Evolutionary conservation across 2,329 filamentous ascomycete genomes (phyloP).

Genomic region (Alternaria conjuncta): DNA sequence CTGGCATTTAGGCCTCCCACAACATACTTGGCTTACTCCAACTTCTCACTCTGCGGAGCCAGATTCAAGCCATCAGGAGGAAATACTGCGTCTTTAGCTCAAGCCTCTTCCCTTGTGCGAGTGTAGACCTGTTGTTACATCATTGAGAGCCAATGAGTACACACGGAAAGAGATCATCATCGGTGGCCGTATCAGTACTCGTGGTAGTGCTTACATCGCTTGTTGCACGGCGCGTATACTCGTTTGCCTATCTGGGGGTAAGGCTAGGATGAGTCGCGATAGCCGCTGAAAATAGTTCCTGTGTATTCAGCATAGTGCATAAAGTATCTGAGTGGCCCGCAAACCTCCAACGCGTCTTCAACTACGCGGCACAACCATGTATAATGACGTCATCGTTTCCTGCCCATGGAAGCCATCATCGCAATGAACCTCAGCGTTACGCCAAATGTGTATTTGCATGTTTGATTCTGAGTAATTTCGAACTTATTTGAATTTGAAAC

Average conservation of each 20-base stretch:
- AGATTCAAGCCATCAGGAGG: not conserved
- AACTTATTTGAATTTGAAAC: not conserved
- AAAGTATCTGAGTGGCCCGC: not conserved
- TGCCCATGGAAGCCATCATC: not conserved
- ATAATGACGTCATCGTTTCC: not conserved
- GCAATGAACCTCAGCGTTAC: not conserved
- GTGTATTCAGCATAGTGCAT: not conserved
- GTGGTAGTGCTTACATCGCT: not conserved
- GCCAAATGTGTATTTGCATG: not conserved
- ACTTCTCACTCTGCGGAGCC: not conserved
- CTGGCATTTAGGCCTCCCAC: not conserved
- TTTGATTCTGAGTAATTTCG: not conserved
- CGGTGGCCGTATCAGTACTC: not conserved
- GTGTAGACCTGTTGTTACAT: not conserved
- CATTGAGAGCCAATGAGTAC: not conserved
- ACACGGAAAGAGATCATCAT: not conserved
- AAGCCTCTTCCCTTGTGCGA: not conserved
- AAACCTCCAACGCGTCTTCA: not conserved
- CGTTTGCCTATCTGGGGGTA: not conserved
- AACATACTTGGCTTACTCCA: not conserved
- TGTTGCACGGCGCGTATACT: not conserved
- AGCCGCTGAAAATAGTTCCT: not conserved
- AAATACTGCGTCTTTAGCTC: not conserved
- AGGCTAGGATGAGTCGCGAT: not conserved
- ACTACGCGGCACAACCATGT: not conserved